Evolutionary conservation across 2,329 filamentous ascomycete species (phyloP).

Genomic region (Apiospora marii): DNA sequence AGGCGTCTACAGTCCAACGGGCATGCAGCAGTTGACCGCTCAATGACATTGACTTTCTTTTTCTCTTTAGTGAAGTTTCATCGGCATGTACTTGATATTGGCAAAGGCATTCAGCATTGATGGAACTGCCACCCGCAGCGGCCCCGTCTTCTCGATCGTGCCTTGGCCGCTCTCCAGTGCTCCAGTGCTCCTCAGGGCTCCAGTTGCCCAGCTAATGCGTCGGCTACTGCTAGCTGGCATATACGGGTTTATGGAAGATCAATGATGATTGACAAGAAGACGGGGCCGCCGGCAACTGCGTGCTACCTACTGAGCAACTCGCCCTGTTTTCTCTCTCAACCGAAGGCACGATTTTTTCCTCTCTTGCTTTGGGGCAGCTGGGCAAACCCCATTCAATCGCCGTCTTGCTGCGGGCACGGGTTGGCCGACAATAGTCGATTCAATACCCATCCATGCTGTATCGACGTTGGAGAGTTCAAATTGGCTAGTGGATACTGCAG

Average conservation of each 20-base stretch:
- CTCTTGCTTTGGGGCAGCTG: background rate
- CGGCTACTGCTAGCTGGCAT: background rate
- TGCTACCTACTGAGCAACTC: background rate
- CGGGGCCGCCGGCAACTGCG: background rate
- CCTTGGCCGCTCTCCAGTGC: background rate
- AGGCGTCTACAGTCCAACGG: background rate
- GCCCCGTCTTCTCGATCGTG: constrained; percentile 5
- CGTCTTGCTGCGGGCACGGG: constrained; percentile 10
- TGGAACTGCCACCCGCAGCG: background rate
- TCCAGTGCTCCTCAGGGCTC: background rate
- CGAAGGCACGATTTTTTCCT: background rate
- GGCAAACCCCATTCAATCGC: background rate
- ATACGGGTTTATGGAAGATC: background rate
- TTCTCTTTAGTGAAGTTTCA: constrained; percentile 13
- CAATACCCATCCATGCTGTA: background rate
- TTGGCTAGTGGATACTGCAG: constrained; percentile 16
- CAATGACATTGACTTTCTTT: constrained; percentile 18
- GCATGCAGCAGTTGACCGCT: constrained; percentile 18
- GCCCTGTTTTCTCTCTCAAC: constrained; percentile 1
- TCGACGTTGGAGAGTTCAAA: constrained; percentile 12
- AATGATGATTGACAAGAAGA: background rate
- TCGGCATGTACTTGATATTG: constrained; percentile 1
- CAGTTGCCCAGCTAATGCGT: background rate
- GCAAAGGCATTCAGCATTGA: background rate
- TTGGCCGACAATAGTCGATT: constrained; percentile 1